Evolutionary conservation across 1,284 basidiomycete genomes (phyloP), one percentile per base, ranked within the genome.

Genomic region (Agroathelia rolfsii): DNA sequence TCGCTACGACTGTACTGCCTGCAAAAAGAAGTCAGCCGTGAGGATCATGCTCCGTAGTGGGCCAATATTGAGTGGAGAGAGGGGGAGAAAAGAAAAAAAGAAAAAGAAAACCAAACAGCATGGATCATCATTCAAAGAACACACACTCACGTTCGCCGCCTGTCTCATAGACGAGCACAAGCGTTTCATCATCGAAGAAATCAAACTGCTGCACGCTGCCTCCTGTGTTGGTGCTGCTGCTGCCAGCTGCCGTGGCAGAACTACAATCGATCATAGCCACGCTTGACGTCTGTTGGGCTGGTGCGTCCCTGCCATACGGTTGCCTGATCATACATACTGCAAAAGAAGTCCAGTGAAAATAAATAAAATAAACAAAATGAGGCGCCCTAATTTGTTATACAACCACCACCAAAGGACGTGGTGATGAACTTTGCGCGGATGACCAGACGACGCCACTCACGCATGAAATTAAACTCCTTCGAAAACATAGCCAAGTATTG

Each of bases 171-270:
- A 81, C 64, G 43, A 82, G 58, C 43, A 81, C 62, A 36, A 82
- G 48, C 46, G 52, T 61, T 50, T 76, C 66, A 46, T 82, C 75
- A 58, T 86, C 81, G 50, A 85, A 83, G 55, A 85, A 85, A 37
- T 80, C 76, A 34, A 61, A 64, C 46, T 77, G 75, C 45, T 82
- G 50, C 30, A 83, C 46, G 38, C 75, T 62, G 44, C 76, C 47
- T 20, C 42, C 39, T 23, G 24, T n/a, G n/a, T n/a, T n/a, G n/a
- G n/a, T n/a, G n/a, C n/a, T n/a, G n/a, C n/a, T n/a, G n/a, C n/a
- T n/a, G n/a, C n/a, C n/a, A n/a, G n/a, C n/a, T n/a, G n/a, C n/a
- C 47, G 52, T 57, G 41, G 52, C 48, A 43, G 66, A 49, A 41
- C 47, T 54, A 48, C 71, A 72, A 48, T 72, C 65, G 24, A 77